Evolutionary conservation across 2,329 filamentous ascomycete species (phyloP).

Genomic region (Furcasterigmium sp.): DNA sequence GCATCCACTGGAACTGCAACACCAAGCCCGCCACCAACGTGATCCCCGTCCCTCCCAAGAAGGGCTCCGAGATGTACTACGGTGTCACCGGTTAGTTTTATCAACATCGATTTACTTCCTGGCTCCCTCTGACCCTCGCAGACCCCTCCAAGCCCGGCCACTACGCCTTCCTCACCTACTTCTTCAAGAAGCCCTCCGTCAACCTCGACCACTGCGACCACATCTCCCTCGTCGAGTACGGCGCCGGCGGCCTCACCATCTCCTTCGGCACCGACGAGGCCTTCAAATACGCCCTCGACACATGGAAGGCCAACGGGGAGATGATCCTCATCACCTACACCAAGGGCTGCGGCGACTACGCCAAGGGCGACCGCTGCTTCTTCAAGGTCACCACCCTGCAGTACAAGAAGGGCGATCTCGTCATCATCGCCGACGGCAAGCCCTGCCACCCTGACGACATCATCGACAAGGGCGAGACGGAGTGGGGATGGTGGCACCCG

Average conservation of each 20-base stretch:
- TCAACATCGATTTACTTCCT: background rate
- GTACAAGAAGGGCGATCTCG: slow-evolving; percentile 8
- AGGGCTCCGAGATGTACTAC: slow-evolving; percentile 18
- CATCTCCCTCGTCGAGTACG: slow-evolving; percentile 9
- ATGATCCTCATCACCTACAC: slow-evolving; percentile 19
- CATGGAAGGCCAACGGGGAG: slow-evolving; percentile 14
- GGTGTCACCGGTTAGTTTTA: slow-evolving; percentile 11
- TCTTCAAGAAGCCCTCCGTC: slow-evolving; percentile 20
- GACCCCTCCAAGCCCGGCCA: slow-evolving; percentile 16
- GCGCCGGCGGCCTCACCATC: slow-evolving; percentile 3
- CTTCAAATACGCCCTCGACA: slow-evolving; percentile 14
- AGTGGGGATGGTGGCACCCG: slow-evolving; percentile 19
- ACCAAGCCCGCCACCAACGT: slow-evolving; percentile 16
- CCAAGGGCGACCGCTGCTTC: slow-evolving; percentile 21
- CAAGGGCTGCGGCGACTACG: slow-evolving; percentile 18
- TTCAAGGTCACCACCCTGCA: slow-evolving; percentile 17
- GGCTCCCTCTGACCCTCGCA: slow-evolving; percentile 1
- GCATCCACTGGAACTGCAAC: slow-evolving; percentile 18
- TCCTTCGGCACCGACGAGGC: slow-evolving; percentile 15
- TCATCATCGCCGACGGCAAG: slow-evolving; percentile 14
- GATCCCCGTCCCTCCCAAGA: slow-evolving; percentile 14
- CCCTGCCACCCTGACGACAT: slow-evolving; percentile 16
- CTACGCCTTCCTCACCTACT: slow-evolving; percentile 20
- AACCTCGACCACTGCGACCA: slow-evolving; percentile 22
- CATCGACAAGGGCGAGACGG: slow-evolving; percentile 14